These are phyloP conservation scores for Rhodosporidiobolus sp. DNA, from an alignment of 768 basidiomycete genomes.

Conservation along the genomic window DNA sequence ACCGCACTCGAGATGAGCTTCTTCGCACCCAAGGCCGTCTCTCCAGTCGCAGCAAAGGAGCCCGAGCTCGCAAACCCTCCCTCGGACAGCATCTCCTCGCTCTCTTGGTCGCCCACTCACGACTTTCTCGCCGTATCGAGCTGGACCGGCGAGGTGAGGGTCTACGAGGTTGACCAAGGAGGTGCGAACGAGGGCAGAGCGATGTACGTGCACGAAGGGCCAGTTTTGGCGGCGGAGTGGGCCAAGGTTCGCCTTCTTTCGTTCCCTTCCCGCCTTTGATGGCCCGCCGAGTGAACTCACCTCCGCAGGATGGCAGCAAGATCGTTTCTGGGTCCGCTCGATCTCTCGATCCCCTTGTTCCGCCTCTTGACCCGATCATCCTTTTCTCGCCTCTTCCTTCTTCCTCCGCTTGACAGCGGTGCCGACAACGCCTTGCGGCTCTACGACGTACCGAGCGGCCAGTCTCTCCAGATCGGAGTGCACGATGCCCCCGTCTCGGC, in stretches of 20 bases:
- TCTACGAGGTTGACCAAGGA: slow-evolving; percentile 79
- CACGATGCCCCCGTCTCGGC: slow-evolving; percentile 42
- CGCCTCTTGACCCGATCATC: too few relatives aligned
- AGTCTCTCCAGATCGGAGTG: slow-evolving; percentile 74
- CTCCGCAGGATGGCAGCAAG: slow-evolving; percentile 61
- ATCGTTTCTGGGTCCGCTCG: slow-evolving; percentile 65
- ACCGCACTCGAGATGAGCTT: background rate
- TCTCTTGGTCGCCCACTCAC: slow-evolving; percentile 79
- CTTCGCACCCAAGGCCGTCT: background rate
- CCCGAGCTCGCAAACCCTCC: slow-evolving; percentile 76
- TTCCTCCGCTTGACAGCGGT: slow-evolving; percentile 50
- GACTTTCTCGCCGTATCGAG: slow-evolving; percentile 88
- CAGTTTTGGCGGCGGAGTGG: slow-evolving; percentile 84
- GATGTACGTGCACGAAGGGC: slow-evolving; percentile 83
- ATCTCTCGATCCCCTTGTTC: background rate
- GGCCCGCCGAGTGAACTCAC: background rate
- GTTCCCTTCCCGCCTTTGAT: too few relatives aligned
- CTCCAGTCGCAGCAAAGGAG: slow-evolving; percentile 60
- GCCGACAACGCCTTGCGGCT: slow-evolving; percentile 89
- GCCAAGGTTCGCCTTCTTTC: slow-evolving; percentile 66
- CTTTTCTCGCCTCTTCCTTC: background rate
- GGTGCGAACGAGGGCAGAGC: slow-evolving; percentile 79
- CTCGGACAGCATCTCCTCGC: slow-evolving; percentile 75
- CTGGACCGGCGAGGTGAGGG: slow-evolving; percentile 86
- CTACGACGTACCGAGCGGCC: slow-evolving; percentile 82